Conservation (phyloP, 1,139 yeast genomes). For the Sugiyamaella pinicola region DNA sequence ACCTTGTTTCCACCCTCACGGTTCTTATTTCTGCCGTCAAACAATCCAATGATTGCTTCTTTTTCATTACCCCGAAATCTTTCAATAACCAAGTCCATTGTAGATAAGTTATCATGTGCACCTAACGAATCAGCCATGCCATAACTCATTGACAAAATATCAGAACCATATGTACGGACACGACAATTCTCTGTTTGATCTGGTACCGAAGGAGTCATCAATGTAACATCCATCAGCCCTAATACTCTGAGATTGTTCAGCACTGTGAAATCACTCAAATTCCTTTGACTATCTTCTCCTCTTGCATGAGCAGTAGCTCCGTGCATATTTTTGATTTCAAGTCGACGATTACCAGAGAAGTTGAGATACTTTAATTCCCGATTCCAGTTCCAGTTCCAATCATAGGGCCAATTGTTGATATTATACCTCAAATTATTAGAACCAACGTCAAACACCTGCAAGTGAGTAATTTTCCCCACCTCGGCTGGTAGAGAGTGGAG, state of each 20-base stretch:
- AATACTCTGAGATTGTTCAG: constrained; percentile 70
- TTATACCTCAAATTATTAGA: constrained; percentile 89
- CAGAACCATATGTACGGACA: constrained; percentile 90
- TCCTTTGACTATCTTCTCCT: constrained; percentile 42
- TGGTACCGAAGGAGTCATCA: constrained; percentile 80
- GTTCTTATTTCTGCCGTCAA: constrained; percentile 66
- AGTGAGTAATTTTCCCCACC: constrained; percentile 63
- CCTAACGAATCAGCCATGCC: constrained; percentile 94
- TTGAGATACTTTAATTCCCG: constrained; percentile 74
- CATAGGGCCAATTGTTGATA: constrained; percentile 91
- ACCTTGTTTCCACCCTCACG: constrained; percentile 54
- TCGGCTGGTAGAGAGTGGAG: constrained; percentile 90
- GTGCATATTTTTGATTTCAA: constrained; percentile 76
- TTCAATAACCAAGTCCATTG: constrained; percentile 84
- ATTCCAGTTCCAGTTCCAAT: constrained; percentile 97
- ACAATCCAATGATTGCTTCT: constrained; percentile 72
- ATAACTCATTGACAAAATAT: constrained; percentile 72
- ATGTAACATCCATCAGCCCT: constrained; percentile 93
- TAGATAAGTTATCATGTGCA: constrained; percentile 62
- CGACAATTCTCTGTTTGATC: constrained; percentile 85
- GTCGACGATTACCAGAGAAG: constrained; percentile 87
- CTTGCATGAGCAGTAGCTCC: constrained; percentile 35
- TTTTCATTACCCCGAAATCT: constrained; percentile 81
- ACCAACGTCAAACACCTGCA: constrained; percentile 84
- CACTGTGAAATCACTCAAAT: constrained; percentile 75